Conservation (phyloP, 2,329 filamentous ascomycete species). For the Colletotrichum musae region DNA sequence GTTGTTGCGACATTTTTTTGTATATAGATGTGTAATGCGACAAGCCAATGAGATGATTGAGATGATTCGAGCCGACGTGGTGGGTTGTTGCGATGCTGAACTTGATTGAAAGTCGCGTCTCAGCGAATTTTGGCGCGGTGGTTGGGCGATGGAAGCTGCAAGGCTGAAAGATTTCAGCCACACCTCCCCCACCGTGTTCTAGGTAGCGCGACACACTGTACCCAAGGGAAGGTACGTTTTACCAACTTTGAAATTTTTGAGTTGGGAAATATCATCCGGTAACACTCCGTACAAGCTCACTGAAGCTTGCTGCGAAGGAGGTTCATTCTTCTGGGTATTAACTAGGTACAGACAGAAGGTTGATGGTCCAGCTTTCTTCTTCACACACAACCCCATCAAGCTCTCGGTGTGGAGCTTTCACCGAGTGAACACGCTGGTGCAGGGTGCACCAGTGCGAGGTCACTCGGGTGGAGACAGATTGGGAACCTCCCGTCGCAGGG, state of each 20-base stretch:
- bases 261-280: no score
- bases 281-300: no score
- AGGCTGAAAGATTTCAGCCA: constrained; percentile 41
- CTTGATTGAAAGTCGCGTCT: constrained; percentile 35
- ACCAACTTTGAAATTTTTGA: no score
- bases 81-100: constrained; percentile 35
- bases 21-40: constrained; percentile 19
- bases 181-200: constrained; percentile 27
- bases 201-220: constrained; percentile 35
- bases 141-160: constrained; percentile 36
- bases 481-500: no score
- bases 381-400: neutral
- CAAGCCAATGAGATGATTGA: constrained; percentile 27
- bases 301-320: no score
- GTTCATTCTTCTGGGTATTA: no score
- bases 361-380: no score
- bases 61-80: constrained; percentile 14
- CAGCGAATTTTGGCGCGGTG: constrained; percentile 34
- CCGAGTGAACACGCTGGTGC: neutral
- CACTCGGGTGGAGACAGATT: no score
- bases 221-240: neutral
- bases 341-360: no score
- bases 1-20: constrained; percentile 68
- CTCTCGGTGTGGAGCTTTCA: constrained; percentile 36
- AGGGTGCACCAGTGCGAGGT: no score